phyloP scores from a whole-genome alignment of 2,329 filamentous ascomycete species.

The Furcasterigmium sp. region DNA sequence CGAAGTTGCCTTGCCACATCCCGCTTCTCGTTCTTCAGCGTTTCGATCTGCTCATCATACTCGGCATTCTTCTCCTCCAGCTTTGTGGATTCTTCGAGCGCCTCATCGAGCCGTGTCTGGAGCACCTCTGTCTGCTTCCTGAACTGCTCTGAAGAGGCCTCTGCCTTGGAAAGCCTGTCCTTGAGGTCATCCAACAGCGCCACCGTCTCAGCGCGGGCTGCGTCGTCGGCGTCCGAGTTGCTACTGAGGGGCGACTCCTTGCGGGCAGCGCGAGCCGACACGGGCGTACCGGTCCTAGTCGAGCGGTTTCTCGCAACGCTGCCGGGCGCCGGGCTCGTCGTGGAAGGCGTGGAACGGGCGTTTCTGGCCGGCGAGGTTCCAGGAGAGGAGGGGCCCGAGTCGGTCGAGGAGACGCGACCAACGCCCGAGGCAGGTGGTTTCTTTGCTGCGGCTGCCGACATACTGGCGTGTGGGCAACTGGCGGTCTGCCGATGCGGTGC shows the following conservation, averaged over 20 bases:
- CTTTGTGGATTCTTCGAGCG: slow-evolving; percentile 74
- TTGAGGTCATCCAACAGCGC: slow-evolving; percentile 80
- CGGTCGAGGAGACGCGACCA: slow-evolving; percentile 37
- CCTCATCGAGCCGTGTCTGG: slow-evolving; percentile 81
- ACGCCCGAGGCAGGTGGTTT: slow-evolving; percentile 45
- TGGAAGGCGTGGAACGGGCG: slow-evolving; percentile 34
- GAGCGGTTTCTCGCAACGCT: slow-evolving; percentile 56
- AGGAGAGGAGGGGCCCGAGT: slow-evolving; percentile 22
- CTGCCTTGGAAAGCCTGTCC: slow-evolving; percentile 74
- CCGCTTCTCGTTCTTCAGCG: slow-evolving; percentile 76
- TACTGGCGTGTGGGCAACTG: slow-evolving; percentile 19
- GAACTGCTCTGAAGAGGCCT: slow-evolving; percentile 70
- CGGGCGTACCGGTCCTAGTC: slow-evolving; percentile 56
- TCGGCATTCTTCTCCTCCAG: slow-evolving; percentile 87
- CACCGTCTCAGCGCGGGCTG: slow-evolving; percentile 73
- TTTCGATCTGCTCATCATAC: slow-evolving; percentile 76
- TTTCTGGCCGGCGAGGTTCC: slow-evolving; percentile 23
- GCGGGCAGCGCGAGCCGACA: slow-evolving; percentile 66
- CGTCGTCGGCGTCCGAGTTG: slow-evolving; percentile 55
- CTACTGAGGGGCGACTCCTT: slow-evolving; percentile 45
- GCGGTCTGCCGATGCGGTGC: background rate
- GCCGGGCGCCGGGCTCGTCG: slow-evolving; percentile 36
- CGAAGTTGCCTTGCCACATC: slow-evolving; percentile 78
- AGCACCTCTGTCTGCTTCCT: slow-evolving; percentile 81
- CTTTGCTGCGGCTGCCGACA: slow-evolving; percentile 48